Evolutionary conservation across 2,329 filamentous ascomycete genomes (phyloP).

Genomic region (Diaporthe velutina): DNA sequence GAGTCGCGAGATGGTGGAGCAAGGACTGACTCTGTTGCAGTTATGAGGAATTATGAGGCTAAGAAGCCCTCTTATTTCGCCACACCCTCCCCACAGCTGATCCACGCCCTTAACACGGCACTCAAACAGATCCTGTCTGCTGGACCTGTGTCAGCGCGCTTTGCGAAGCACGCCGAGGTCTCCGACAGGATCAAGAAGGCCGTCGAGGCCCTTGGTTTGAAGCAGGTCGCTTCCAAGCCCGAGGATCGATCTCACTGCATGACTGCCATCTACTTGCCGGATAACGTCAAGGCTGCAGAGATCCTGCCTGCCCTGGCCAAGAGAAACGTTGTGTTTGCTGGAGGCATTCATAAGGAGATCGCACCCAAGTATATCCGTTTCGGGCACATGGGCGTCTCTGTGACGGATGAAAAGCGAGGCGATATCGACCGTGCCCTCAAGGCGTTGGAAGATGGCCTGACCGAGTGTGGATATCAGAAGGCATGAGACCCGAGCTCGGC

Average conservation of each 20-base stretch:
- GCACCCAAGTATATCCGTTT: conserved; percentile 94
- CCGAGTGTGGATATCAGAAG: conserved; percentile 77
- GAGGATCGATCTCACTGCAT: conserved; percentile 97
- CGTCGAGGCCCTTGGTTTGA: conserved; percentile 83
- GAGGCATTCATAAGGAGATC: conserved; percentile 96
- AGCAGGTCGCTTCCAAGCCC: conserved; percentile 86
- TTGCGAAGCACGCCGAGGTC: conserved; percentile 81
- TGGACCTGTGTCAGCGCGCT: conserved; percentile 81
- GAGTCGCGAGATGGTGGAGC: conserved; percentile 26
- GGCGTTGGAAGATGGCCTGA: conserved; percentile 80
- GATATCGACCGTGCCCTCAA: conserved; percentile 89
- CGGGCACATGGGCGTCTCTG: conserved; percentile 97
- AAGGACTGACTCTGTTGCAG: conserved; percentile 55
- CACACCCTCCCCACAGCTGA: conserved; percentile 92
- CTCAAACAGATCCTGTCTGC: conserved; percentile 87
- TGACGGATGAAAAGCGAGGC: conserved; percentile 80
- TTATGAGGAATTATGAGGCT: conserved; percentile 99
- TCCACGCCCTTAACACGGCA: conserved; percentile 92
- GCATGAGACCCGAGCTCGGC: conserved; percentile 45
- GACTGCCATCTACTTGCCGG: conserved; percentile 96
- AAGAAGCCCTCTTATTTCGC: conserved; percentile 99
- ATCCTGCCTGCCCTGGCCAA: conserved; percentile 86
- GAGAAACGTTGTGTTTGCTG: conserved; percentile 93
- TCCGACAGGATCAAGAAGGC: conserved; percentile 91
- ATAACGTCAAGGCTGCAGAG: conserved; percentile 83